Evolutionary conservation across 2,329 filamentous ascomycete genomes (phyloP), one percentile per base, ranked within the genome.

Genomic region (Teratosphaeria viscida): DNA sequence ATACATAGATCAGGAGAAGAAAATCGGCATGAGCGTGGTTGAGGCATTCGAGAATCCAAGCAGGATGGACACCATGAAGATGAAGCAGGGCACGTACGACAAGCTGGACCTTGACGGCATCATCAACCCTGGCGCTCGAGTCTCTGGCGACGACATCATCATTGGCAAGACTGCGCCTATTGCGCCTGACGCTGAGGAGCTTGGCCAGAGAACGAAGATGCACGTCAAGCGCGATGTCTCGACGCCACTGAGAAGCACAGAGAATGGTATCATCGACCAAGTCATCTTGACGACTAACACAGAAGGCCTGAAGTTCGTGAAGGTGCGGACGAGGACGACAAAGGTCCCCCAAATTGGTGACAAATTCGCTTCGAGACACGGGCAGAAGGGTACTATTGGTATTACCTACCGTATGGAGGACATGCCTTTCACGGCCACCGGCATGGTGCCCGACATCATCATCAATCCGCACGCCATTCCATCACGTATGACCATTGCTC

Each of bases 381-480:
- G 94, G 72, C 94, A 99, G 71, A 99, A 99, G 78, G 94, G 94
- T 78, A 99, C 94, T 1, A 96, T 99, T 71, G 95, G 95, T 85
- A 92, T 99, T 65, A 97, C 94, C 1, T 99, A 95, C 76, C 86
- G 92, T 56, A 90, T 95, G 68, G 94, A 99, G 75, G 95, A 99
- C 71, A 99, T 99, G 95, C 95, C 95, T 0, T 99, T 99, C 75
- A 94, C 90, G 2, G 81, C 85, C 43, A 90, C 97, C 73, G 94
- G 95, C 68, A 83, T 99, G 57, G 88, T 88, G 0, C 94, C 95
- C 0, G 95, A 99, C 75, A 82, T 99, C 64, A 96, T 99, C 75
- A 97, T 99, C 81, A 99, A 99, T 76, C 94, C 94, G 1, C 94
- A 99, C 82, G 95, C 94, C 72, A 99, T 99, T 83, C 94, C 94